A percentile compares a stretch with the other conserved stretches of the same genome.
These are phyloP conservation scores for Aureobasidium melanogenum DNA, from an alignment of 2,329 filamentous ascomycete species.

Conservation along the genomic window DNA sequence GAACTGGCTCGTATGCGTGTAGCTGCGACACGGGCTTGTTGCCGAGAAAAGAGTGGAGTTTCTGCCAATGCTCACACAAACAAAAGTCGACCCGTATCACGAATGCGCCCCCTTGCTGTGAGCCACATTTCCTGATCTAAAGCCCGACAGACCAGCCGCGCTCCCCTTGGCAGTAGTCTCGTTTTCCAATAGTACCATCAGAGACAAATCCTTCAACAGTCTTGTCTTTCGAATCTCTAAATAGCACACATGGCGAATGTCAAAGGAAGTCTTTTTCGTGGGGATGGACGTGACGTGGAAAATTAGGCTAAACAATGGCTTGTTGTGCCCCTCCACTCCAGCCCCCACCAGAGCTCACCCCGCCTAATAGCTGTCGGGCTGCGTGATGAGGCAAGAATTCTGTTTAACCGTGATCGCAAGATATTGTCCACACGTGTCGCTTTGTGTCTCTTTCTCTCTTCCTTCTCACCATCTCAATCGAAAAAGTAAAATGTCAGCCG, in stretches of 20 bases:
- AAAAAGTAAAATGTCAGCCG: constrained; percentile 7
- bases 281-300: neutral
- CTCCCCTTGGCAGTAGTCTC: neutral
- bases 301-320: constrained; percentile 7
- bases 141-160: neutral
- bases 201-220: too few species aligned
- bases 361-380: constrained; percentile 5
- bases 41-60: neutral
- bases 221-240: too few species aligned
- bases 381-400: neutral
- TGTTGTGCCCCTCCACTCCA: neutral
- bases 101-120: neutral
- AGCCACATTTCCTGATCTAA: neutral
- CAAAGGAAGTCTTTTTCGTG: neutral
- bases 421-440: neutral
- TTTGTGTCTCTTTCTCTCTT: neutral
- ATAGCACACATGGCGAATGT: neutral
- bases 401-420: constrained; percentile 6
- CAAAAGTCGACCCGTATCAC: neutral
- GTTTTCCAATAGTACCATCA: neutral
- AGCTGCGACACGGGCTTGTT: neutral
- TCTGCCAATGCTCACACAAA: neutral
- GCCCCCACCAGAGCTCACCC: neutral
- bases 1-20: neutral
- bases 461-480: neutral